Evolutionary conservation across 148 eudicot species (phyloP).

Genomic region (Euryodendron excelsum): DNA sequence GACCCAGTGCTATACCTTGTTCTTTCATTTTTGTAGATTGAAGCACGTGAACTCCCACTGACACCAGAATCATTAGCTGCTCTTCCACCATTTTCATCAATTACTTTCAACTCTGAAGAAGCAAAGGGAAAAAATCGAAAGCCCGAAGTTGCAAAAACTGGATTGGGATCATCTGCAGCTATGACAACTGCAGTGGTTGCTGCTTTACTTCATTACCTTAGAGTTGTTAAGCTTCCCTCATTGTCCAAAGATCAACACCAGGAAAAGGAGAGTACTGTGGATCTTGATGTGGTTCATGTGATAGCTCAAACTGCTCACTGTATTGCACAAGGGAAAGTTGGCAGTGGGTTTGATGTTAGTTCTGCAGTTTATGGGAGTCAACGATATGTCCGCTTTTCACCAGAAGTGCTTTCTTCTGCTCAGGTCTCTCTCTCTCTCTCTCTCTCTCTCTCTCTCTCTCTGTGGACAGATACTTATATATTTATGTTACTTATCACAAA

Average conservation of each 20-base stretch:
- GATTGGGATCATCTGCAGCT: constrained; percentile 98
- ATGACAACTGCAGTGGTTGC: constrained; percentile 99
- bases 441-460: background rate
- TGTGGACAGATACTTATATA: too few species aligned
- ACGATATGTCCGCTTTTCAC: constrained; percentile 95
- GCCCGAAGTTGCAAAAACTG: constrained; percentile 99
- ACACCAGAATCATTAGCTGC: constrained; percentile 76
- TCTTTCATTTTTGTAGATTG: constrained; percentile 50
- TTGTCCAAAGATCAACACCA: constrained; percentile 26
- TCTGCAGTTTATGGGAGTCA: constrained; percentile 99
- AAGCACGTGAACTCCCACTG: constrained; percentile 79
- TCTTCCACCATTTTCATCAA: constrained; percentile 80
- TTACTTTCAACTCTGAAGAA: constrained; percentile 69
- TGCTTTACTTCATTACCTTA: constrained; percentile 89
- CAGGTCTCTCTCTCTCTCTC: constrained; percentile 54
- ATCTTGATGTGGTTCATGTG: constrained; percentile 55
- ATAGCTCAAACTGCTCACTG: constrained; percentile 65
- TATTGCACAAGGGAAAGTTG: constrained; percentile 98
- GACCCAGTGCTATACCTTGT: background rate
- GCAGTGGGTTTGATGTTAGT: constrained; percentile 98
- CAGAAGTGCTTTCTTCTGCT: constrained; percentile 86
- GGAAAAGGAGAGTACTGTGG: constrained; percentile 26
- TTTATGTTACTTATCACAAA: too few species aligned
- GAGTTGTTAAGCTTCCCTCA: constrained; percentile 64
- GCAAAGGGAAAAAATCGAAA: constrained; percentile 52